These are phyloP conservation scores for Aureobasidium subglaciale DNA, from an alignment of 2,329 filamentous ascomycete genomes.

Conservation along the genomic window DNA sequence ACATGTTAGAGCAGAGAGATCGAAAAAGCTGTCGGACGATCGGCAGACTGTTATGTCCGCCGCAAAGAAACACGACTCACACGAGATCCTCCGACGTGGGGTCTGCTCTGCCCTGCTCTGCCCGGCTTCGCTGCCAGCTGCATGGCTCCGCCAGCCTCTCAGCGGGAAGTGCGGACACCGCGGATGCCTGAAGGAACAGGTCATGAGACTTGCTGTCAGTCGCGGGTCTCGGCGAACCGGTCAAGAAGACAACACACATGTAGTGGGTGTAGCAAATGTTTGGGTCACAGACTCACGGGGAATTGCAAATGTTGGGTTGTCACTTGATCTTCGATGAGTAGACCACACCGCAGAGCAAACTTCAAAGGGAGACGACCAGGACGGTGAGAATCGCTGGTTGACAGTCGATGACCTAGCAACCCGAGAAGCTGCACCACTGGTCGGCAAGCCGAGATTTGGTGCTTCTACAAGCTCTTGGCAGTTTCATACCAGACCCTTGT, in stretches of 20 bases:
- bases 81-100: not conserved
- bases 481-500: conserved; percentile 13
- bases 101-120: not conserved
- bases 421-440: not conserved
- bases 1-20: not conserved
- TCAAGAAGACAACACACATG: not conserved
- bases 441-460: not conserved
- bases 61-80: not conserved
- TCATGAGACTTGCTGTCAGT: not conserved
- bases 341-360: not conserved
- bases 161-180: not conserved
- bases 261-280: not conserved
- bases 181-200: not conserved
- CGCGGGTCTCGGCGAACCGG: not conserved
- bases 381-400: not conserved
- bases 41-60: not conserved
- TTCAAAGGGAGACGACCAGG: not conserved
- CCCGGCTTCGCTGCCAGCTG: not conserved
- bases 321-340: not conserved
- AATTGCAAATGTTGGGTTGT: not conserved
- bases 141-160: not conserved
- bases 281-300: not conserved
- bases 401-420: not conserved
- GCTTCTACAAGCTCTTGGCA: conserved; percentile 3
- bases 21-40: not conserved